A percentile compares a stretch with the other conserved stretches of the same genome.
Conservation (phyloP, 2,329 filamentous ascomycete genomes). For the Fusarium caatingaense region DNA sequence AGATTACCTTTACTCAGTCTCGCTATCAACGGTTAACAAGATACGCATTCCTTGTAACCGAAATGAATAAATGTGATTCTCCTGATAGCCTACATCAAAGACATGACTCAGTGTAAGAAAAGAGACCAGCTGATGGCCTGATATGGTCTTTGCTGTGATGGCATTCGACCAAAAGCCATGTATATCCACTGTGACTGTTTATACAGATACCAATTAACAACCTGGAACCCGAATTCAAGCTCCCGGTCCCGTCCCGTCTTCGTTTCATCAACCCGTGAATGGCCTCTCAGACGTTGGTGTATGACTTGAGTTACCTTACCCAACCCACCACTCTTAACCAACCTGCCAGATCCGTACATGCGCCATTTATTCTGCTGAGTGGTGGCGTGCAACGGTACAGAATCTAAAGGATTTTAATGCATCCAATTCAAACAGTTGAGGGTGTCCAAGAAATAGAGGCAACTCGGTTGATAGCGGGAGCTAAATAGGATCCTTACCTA, state of each 20-base stretch:
- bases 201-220: conserved; percentile 7
- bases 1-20: background rate
- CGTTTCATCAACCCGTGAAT: conserved; percentile 28
- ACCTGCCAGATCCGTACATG: conserved; percentile 31
- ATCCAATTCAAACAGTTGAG: conserved; percentile 5
- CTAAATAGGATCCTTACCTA: background rate
- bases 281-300: background rate
- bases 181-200: conserved; percentile 6
- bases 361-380: conserved; percentile 34
- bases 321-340: background rate
- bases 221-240: conserved; percentile 1
- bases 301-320: background rate
- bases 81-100: background rate
- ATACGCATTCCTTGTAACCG: conserved; percentile 3
- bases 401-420: conserved; percentile 10
- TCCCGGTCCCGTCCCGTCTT: conserved; percentile 27
- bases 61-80: conserved; percentile 9
- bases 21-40: conserved; percentile 1
- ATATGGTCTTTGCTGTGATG: background rate
- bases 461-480: conserved; percentile 21
- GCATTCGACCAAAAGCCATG: conserved; percentile 2
- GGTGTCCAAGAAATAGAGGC: conserved; percentile 26
- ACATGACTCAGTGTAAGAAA: conserved; percentile 7
- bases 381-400: conserved; percentile 34
- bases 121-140: conserved; percentile 10